A percentile compares a stretch with the other conserved stretches of the same genome.
Conservation (phyloP, 257 asterid species). For the Solanum pennellii region DNA sequence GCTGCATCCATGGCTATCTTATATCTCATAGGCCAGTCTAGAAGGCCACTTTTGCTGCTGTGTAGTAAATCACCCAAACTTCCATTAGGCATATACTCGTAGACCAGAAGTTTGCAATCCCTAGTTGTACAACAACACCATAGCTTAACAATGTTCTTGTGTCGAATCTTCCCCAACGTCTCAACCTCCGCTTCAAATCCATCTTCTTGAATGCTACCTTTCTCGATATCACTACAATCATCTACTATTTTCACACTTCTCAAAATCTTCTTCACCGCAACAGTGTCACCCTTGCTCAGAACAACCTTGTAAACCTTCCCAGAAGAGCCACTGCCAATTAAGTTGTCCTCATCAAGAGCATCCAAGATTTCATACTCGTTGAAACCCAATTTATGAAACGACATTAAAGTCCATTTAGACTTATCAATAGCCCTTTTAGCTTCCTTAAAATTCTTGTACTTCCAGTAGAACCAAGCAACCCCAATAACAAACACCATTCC, state of each 20-base stretch:
- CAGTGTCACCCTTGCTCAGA: conserved; percentile 61
- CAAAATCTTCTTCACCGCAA: conserved; percentile 88
- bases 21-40: conserved; percentile 82
- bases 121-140: conserved; percentile 82
- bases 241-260: conserved; percentile 40
- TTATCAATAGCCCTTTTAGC: conserved; percentile 38
- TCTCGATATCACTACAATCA: conserved; percentile 49
- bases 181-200: conserved; percentile 80
- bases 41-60: conserved; percentile 62
- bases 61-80: conserved; percentile 85
- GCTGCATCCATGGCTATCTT: conserved; percentile 88
- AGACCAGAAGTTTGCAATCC: conserved; percentile 82
- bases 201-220: conserved; percentile 35
- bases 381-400: conserved; percentile 82
- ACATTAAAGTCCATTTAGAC: conserved; percentile 93
- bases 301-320: conserved; percentile 97
- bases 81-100: conserved; percentile 96
- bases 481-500: conserved; percentile 56
- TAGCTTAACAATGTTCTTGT: conserved; percentile 77
- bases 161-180: conserved; percentile 85
- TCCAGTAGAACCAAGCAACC: conserved; percentile 53
- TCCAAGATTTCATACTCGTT: conserved; percentile 72
- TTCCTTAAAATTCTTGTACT: conserved; percentile 39
- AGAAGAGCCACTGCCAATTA: conserved; percentile 86
- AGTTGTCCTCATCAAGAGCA: conserved; percentile 78